Base-by-base conservation (phyloP, 345 rosid species). In the Rhodamnia rubescens region DNA sequence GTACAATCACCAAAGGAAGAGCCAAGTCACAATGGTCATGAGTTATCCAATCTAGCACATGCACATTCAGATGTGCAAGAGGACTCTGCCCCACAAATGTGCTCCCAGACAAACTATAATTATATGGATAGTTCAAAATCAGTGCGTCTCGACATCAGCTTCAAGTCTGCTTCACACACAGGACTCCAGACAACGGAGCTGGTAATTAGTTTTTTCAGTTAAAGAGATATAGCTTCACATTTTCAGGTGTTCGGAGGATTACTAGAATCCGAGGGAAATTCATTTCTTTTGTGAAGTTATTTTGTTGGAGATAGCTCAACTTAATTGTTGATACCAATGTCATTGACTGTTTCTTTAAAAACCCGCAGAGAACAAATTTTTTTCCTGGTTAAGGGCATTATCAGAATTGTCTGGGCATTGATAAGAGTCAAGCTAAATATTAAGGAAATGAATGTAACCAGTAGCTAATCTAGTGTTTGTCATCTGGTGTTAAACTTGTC, bases 141-240 rank as follows among this genome's bases (percentile, higher is more conserved):
- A 84, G 91, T 97, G 75, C 96, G 95, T 58, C 91, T 97, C 61
- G 98, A 97, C 92, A 95, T 97, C 92, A 97, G 98, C 90, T 95
- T 95, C 88, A 94, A 93, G 93, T 92, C 98, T 85, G 89, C 95
- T 85, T 97, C 98, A 18, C 99, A 97, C 89, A 97, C 98, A 56
- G 99, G 98, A 86, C 92, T 95, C 85, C 97, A 95, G 91, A 97
- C 99, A 86, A 95, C 99, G 22, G 93, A 95, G 86, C 91, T 97
- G 95, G 99, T 95, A 93, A 85, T 69, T 50, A 9, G 20, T 22
- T 52, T 51, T 54, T 74, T 87, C 21, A 52, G 57, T 82, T 51
- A 14, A 14, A 49, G 10, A 44, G 47, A 82, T 49, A 51, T 82
- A 14, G 55, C 55, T 53, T 82, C 56, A 52, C 58, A 82, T 82